Evolutionary conservation across 768 basidiomycete species (phyloP).

Genomic region (Macrolepiota fuliginosa): DNA sequence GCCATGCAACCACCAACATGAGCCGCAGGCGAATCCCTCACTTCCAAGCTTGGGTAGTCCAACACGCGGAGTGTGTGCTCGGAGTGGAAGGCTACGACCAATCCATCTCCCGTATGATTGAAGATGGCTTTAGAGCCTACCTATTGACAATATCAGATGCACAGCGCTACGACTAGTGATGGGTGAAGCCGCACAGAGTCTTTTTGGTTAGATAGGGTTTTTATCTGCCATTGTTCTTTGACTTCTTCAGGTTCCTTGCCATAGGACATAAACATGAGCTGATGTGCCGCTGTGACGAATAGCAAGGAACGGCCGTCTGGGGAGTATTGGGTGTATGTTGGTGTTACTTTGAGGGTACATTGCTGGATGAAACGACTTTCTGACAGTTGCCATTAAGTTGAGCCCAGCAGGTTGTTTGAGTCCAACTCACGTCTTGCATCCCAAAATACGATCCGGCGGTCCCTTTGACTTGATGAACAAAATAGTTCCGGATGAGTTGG

Average conservation of each 20-base stretch:
- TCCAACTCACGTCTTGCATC: conserved; percentile 69
- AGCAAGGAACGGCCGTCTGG: conserved; percentile 69
- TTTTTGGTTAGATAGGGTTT: conserved; percentile 36
- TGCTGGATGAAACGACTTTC: conserved; percentile 72
- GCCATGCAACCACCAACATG: conserved; percentile 82
- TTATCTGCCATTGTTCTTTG: conserved; percentile 40
- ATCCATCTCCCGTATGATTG: conserved; percentile 71
- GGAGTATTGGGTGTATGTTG: conserved; percentile 65
- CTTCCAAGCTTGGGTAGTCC: conserved; percentile 60
- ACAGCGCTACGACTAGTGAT: background rate
- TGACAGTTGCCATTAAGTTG: conserved; percentile 23
- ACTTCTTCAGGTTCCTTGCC: conserved; percentile 50
- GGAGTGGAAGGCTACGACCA: conserved; percentile 62
- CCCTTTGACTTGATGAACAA: conserved; percentile 76
- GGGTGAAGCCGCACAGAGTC: conserved; percentile 37
- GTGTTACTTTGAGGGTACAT: conserved; percentile 54
- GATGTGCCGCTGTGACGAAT: conserved; percentile 58
- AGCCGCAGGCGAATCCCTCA: conserved; percentile 63
- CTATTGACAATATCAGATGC: conserved; percentile 28
- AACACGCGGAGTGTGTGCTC: conserved; percentile 67
- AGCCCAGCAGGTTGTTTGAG: background rate
- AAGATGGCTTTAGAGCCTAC: conserved; percentile 69
- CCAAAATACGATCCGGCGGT: conserved; percentile 78
- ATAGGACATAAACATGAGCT: conserved; percentile 58
- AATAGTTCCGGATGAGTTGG: conserved; percentile 83